A percentile compares a stretch with the other conserved stretches of the same genome.
These are phyloP conservation scores for Thelonectria discophora DNA, from an alignment of 2,329 filamentous ascomycete species.

Conservation along the genomic window DNA sequence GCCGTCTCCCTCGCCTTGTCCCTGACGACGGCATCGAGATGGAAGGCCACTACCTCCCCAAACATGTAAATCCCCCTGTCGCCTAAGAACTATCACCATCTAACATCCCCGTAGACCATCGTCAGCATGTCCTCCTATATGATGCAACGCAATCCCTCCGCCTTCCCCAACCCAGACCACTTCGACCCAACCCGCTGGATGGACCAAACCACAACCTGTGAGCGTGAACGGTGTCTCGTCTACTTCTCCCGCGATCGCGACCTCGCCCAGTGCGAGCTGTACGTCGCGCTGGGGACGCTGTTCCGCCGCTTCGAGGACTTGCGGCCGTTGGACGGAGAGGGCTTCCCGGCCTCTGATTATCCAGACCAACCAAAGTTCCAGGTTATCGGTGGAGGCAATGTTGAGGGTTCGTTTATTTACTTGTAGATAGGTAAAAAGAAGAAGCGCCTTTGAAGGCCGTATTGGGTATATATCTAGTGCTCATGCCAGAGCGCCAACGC, in stretches of 20 bases:
- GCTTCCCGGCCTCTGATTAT: conserved; percentile 6
- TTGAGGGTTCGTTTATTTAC: conserved; percentile 1
- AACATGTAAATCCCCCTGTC: not conserved
- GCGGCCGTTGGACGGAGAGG: conserved; percentile 4
- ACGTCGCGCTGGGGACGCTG: conserved; percentile 14
- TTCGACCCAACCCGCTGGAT: conserved; percentile 25
- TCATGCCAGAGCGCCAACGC: not conserved
- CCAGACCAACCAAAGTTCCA: conserved; percentile 15
- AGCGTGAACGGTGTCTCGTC: conserved; percentile 17
- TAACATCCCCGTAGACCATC: not conserved
- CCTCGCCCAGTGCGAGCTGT: conserved; percentile 23
- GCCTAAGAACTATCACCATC: not conserved
- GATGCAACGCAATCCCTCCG: conserved; percentile 17
- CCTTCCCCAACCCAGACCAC: conserved; percentile 14
- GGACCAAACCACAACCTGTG: conserved; percentile 12
- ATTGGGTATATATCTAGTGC: not conserved
- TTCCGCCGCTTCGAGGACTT: conserved; percentile 21
- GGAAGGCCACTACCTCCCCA: conserved; percentile 18
- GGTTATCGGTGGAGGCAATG: not conserved
- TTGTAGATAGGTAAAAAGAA: not conserved
- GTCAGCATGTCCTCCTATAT: conserved; percentile 26
- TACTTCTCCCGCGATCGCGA: conserved; percentile 16
- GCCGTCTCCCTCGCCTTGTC: conserved; percentile 20
- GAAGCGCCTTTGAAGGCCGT: not conserved
- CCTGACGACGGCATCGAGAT: conserved; percentile 15